Percentiles rank a stretch among this genome's conserved stretches.
Conservation (phyloP, 139 green algal species). For the Trebouxia sp. region DNA sequence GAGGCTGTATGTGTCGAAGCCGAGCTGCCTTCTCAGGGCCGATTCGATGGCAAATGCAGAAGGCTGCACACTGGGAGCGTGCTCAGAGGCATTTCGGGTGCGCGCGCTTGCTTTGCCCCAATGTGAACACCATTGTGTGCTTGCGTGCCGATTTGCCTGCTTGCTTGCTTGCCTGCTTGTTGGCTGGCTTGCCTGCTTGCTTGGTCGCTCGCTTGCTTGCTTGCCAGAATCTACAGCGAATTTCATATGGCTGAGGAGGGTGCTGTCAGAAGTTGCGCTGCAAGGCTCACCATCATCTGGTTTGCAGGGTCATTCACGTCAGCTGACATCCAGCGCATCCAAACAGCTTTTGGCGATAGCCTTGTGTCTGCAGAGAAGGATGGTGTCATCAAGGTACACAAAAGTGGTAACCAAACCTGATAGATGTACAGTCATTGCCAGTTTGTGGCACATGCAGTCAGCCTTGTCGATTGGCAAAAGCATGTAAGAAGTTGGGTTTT, state of each 20-base stretch:
- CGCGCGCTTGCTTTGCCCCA: neutral
- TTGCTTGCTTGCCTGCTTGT: neutral
- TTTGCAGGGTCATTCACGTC: neutral
- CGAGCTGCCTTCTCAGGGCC: neutral
- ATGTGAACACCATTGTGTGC: too few species aligned
- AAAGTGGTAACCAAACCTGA: neutral
- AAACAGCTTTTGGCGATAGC: neutral
- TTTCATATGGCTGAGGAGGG: neutral
- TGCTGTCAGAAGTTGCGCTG: neutral
- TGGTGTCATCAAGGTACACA: neutral
- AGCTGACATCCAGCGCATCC: neutral
- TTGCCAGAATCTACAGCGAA: too few species aligned
- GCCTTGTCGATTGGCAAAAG: neutral
- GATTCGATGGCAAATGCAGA: neutral
- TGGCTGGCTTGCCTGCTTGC: too few species aligned
- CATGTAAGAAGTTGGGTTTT: too few species aligned
- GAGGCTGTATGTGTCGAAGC: conserved; percentile 2
- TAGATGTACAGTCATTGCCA: neutral
- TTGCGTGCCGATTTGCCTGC: too few species aligned
- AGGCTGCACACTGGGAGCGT: neutral
- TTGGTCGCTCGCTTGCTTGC: neutral
- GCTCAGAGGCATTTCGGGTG: neutral
- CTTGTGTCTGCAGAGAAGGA: neutral
- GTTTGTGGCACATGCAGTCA: neutral
- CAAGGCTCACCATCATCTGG: neutral